These are phyloP conservation scores for Usnea hakonensis DNA, from an alignment of 495 filamentous ascomycete species.

Conservation along the genomic window DNA sequence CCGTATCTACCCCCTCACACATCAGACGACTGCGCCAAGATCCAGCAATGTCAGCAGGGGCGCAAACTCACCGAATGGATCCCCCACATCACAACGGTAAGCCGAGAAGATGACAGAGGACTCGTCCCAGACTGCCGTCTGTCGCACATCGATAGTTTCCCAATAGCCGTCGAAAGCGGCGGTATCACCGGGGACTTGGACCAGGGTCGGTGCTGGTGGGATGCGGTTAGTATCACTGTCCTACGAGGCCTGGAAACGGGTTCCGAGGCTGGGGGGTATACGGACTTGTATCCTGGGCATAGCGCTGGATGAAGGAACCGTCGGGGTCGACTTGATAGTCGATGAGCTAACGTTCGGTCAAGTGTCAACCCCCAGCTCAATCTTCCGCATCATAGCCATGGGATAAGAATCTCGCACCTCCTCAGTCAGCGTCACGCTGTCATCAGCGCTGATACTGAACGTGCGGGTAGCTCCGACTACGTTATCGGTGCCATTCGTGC, in stretches of 20 bases:
- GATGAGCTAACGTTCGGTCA: slow-evolving; percentile 2
- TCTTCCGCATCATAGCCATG: background rate
- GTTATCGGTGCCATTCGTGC: background rate
- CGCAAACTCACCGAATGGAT: background rate
- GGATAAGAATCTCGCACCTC: background rate
- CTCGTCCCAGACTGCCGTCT: background rate
- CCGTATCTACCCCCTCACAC: background rate
- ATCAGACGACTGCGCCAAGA: background rate
- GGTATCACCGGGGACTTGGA: background rate
- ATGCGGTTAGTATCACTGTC: background rate
- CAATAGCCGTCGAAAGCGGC: slow-evolving; percentile 4
- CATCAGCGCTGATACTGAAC: background rate
- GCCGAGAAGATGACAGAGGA: background rate
- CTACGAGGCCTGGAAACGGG: background rate
- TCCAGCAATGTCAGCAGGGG: no score
- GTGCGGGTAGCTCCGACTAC: slow-evolving; percentile 1
- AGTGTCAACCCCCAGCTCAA: no score
- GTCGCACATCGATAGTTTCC: background rate
- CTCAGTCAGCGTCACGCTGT: slow-evolving; percentile 1
- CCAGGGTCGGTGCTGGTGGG: background rate
- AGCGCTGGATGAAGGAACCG: slow-evolving; percentile 6
- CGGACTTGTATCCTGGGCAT: background rate
- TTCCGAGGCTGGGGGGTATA: background rate
- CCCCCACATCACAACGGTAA: slow-evolving; percentile 1
- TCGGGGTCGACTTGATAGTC: background rate